Conservation (phyloP, 495 filamentous ascomycete species). For the Neurospora intermedia region DNA sequence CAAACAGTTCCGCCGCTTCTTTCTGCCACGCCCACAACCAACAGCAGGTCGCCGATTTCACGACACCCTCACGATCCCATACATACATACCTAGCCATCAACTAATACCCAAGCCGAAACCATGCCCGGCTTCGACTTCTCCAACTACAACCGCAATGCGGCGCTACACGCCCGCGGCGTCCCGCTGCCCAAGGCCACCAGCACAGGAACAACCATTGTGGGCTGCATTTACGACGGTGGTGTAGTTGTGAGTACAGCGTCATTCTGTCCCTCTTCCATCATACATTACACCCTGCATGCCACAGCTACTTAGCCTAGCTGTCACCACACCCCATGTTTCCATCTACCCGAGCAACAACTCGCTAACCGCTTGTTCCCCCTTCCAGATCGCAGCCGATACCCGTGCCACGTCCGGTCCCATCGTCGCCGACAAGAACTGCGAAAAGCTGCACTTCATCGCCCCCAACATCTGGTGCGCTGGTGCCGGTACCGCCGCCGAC, state of each 20-base stretch:
- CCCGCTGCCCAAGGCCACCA: slow-evolving; percentile 92
- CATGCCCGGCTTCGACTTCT: slow-evolving; percentile 99
- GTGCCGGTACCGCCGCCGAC: slow-evolving; percentile 94
- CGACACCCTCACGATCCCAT: not conserved
- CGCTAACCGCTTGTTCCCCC: not conserved
- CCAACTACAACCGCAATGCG: slow-evolving; percentile 96
- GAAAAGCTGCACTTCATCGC: slow-evolving; percentile 99
- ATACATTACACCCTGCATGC: not conserved
- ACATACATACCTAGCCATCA: not conserved
- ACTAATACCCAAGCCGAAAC: slow-evolving; percentile 6
- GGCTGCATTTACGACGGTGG: slow-evolving; percentile 95
- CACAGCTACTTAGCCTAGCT: not conserved
- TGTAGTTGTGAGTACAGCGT: slow-evolving; percentile 59
- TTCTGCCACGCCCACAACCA: not conserved
- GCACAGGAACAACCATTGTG: slow-evolving; percentile 98
- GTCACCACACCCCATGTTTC: too few relatives aligned
- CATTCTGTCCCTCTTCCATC: not conserved
- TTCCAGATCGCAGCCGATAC: slow-evolving; percentile 94
- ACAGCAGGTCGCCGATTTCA: not conserved
- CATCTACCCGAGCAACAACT: not conserved
- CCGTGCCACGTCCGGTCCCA: slow-evolving; percentile 91
- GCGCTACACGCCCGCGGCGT: slow-evolving; percentile 88
- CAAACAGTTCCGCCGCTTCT: not conserved
- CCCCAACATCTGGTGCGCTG: slow-evolving; percentile 98
- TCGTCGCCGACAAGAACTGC: slow-evolving; percentile 99